These are phyloP conservation scores for Fusarium sp. DNA, from an alignment of 2,329 filamentous ascomycete genomes.

Conservation along the genomic window DNA sequence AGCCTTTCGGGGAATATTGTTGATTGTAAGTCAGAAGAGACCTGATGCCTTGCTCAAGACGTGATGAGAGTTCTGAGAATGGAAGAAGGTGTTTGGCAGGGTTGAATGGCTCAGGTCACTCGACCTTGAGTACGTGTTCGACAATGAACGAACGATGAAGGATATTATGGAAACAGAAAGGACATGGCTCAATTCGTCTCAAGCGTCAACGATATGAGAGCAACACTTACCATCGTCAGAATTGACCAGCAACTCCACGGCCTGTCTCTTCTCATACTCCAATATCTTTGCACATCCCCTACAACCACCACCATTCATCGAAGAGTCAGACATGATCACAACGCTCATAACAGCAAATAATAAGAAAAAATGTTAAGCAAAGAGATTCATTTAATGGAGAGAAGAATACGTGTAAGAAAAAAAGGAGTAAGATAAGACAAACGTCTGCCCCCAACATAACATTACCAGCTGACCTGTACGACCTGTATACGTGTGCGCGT, in stretches of 20 bases:
- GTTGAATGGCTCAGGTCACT: neutral
- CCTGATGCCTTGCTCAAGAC: neutral
- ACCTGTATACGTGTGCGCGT: conserved; percentile 16
- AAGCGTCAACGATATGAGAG: neutral
- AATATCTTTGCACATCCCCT: conserved; percentile 43
- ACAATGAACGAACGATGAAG: neutral
- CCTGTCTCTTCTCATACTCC: conserved; percentile 31
- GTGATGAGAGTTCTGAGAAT: too few relatives aligned
- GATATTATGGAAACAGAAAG: neutral
- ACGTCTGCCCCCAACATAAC: neutral
- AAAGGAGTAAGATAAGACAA: neutral
- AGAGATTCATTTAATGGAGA: neutral
- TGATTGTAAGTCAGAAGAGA: conserved; percentile 13
- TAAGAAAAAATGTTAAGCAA: neutral
- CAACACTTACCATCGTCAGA: conserved; percentile 19
- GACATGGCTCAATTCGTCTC: neutral
- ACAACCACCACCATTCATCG: conserved; percentile 21
- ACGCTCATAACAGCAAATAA: neutral
- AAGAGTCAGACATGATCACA: conserved; percentile 15
- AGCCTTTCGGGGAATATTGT: conserved; percentile 22
- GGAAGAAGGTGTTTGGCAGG: too few relatives aligned
- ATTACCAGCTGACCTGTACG: neutral
- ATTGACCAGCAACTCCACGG: neutral
- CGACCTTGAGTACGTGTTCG: too few relatives aligned
- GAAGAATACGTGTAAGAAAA: neutral